Base-by-base conservation (phyloP, 2,329 filamentous ascomycete genomes). In the Colletotrichum sp. region DNA sequence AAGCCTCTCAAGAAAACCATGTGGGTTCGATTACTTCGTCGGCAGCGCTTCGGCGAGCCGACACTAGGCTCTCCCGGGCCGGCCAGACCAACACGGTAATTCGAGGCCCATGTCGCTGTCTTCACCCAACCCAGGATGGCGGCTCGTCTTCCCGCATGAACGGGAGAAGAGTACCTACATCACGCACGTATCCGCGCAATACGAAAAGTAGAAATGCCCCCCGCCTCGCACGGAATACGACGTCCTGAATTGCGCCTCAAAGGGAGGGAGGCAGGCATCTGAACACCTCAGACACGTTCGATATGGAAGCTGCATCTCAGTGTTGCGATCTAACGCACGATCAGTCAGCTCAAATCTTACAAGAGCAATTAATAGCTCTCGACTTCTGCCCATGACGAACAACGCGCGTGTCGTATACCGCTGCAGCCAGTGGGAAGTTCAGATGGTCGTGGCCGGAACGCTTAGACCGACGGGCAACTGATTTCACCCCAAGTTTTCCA, bases 401-500 rank as follows among this genome's bases (percentile, higher is more conserved):
- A 72, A 38, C 8, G 31, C 54, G 34, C 57, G 21, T 63, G 69
- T 18, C 47, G 29, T 29, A 31, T 43, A 54, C 57, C 58, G 69
- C 47, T 72, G 47, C 43, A 66, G 63, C 69, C 68, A 72, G 34
- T 72, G 18, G 31, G 11, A 72, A 63, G 43, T 59, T 72, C 63
- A 63, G 72, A 72, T 51, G 69, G 57, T n/a, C 51, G 29, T n/a
- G 7, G 38, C 63, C 62, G 63, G 63, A 58, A 72, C 69, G 57
- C 72, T 51, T 15, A 38, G 62, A 57, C 69, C 72, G 69, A 54
- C 43, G 34, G 24, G 43, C 47, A 63, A 67, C 57, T 36, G 69
- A 74, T 74, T 74, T 74, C 72, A 72, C 72, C 72, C 66, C 63
- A 72, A 67, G 57, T 74, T 69, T 51, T 27, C 34, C 57, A 55